A percentile compares a stretch with the other conserved stretches of the same genome.
phyloP scores from a whole-genome alignment of 306 rosid species.

The Lablab purpureus region DNA sequence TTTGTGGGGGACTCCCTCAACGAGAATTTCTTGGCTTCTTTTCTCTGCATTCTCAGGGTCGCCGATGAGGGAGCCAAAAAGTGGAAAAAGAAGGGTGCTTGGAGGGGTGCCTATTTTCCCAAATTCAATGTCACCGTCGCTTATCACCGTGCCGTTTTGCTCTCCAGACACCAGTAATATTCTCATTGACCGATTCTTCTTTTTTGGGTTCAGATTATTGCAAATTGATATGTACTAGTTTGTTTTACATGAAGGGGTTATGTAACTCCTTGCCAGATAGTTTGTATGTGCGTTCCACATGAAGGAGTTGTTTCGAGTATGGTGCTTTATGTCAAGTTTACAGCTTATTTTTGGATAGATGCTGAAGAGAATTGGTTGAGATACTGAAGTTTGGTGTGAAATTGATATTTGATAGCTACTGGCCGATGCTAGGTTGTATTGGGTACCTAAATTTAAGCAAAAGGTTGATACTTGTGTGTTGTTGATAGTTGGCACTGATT shows the following conservation, averaged over 20 bases:
- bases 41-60: constrained; percentile 73
- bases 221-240: not conserved
- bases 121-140: constrained; percentile 77
- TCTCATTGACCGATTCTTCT: not conserved
- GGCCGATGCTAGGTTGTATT: not conserved
- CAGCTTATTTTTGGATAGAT: not conserved
- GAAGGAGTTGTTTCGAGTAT: not conserved
- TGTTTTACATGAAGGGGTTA: not conserved
- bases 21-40: constrained; percentile 82
- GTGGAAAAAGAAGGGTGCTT: constrained; percentile 93
- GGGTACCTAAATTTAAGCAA: not conserved
- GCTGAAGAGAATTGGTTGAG: not conserved
- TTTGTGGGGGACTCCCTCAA: constrained; percentile 87
- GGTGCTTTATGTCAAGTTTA: not conserved
- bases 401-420: not conserved
- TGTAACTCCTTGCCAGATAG: not conserved
- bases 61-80: constrained; percentile 76
- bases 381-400: constrained; percentile 19
- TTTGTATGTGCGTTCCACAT: not conserved
- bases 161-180: constrained; percentile 75
- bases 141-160: constrained; percentile 92
- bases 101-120: constrained; percentile 94
- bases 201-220: not conserved
- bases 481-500: constrained; percentile 6
- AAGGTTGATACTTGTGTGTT: not conserved